A percentile compares a stretch with the other conserved stretches of the same genome.
Conservation (phyloP, 257 asterid genomes). For the Leptodermis oblonga region DNA sequence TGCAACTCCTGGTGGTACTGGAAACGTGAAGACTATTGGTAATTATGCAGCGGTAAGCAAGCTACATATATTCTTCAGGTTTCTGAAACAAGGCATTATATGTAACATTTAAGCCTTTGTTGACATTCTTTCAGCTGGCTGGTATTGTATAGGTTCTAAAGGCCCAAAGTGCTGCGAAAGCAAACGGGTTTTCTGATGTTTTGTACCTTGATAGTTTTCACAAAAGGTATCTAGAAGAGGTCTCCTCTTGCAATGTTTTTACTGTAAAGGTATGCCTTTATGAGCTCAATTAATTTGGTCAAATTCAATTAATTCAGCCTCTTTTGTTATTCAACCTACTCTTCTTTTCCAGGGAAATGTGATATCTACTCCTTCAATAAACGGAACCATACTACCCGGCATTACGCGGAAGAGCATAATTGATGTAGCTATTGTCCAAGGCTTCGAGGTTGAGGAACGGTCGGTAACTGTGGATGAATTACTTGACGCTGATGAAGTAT, state of each 20-base stretch:
- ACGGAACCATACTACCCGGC: slow-evolving; percentile 52
- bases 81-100: background rate
- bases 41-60: slow-evolving; percentile 85
- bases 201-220: slow-evolving; percentile 74
- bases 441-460: slow-evolving; percentile 70
- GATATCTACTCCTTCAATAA: slow-evolving; percentile 41
- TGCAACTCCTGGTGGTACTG: slow-evolving; percentile 98
- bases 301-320: too few relatives aligned
- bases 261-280: slow-evolving; percentile 93
- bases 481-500: slow-evolving; percentile 98
- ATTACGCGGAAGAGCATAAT: slow-evolving; percentile 48
- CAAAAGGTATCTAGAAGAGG: slow-evolving; percentile 87
- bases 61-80: too few relatives aligned
- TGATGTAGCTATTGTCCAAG: slow-evolving; percentile 43
- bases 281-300: too few relatives aligned
- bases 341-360: slow-evolving; percentile 34
- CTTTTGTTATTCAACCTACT: too few relatives aligned
- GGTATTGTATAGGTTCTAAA: slow-evolving; percentile 54
- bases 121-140: background rate
- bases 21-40: slow-evolving; percentile 90
- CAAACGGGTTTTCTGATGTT: slow-evolving; percentile 89
- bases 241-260: slow-evolving; percentile 88
- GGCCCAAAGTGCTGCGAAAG: slow-evolving; percentile 93
- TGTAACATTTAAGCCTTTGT: background rate
- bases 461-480: slow-evolving; percentile 73